These are phyloP conservation scores for Gossypium herbaceum DNA, from an alignment of 345 rosid genomes.

Conservation along the genomic window DNA sequence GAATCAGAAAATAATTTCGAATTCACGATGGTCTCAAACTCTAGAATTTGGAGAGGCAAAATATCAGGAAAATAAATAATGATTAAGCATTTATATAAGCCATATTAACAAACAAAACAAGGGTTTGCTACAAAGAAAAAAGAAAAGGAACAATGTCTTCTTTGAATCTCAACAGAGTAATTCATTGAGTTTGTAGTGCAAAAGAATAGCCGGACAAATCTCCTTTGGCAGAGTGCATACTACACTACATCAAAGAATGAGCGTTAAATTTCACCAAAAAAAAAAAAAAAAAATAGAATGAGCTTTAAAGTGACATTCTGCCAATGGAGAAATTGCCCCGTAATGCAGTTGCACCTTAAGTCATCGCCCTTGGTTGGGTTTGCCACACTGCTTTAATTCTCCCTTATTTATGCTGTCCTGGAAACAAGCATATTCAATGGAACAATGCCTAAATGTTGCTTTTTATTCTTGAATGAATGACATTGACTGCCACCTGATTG, in stretches of 20 bases:
- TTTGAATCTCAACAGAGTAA: too few species aligned
- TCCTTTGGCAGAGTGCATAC: neutral
- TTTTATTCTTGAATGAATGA: neutral
- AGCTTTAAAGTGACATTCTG: neutral
- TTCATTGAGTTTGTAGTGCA: neutral
- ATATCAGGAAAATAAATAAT: too few species aligned
- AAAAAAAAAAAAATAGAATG: too few species aligned
- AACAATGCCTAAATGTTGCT: neutral
- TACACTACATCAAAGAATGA: neutral
- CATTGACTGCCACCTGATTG: neutral
- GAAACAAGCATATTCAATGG: neutral
- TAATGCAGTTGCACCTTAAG: neutral
- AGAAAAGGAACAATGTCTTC: too few species aligned
- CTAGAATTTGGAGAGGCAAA: too few species aligned
- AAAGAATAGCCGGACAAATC: neutral
- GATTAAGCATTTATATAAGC: too few species aligned
- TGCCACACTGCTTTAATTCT: neutral
- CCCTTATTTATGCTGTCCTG: neutral
- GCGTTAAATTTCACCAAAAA: too few species aligned
- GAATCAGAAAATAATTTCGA: too few species aligned
- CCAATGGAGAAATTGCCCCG: neutral
- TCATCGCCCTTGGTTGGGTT: neutral
- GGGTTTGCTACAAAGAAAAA: too few species aligned
- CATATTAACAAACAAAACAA: too few species aligned
- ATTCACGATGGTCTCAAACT: too few species aligned